Conservation (phyloP, 192 early-diverging fungal species). For the Coemansia sp. region DNA sequence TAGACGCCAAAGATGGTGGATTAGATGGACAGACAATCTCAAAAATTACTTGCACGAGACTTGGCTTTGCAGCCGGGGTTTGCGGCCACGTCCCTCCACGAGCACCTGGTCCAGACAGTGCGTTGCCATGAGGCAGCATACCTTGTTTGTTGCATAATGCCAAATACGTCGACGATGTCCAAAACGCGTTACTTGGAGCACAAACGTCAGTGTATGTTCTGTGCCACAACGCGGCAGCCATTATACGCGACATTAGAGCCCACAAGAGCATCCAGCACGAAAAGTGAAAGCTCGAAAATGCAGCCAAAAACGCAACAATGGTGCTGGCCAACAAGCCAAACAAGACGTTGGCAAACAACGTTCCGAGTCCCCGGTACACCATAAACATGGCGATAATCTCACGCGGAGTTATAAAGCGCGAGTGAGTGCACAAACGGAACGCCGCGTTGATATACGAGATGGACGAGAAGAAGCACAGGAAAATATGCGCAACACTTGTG, state of each 20-base stretch:
- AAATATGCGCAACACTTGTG: constrained; percentile 13
- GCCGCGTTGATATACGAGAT: constrained; percentile 37
- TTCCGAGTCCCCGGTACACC: constrained; percentile 28
- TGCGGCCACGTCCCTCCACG: background rate
- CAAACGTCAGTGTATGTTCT: constrained; percentile 8
- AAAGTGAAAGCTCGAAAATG: constrained; percentile 7
- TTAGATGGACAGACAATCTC: background rate
- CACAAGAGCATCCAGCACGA: constrained; percentile 25
- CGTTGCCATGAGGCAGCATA: too few relatives aligned
- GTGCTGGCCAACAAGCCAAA: constrained; percentile 11
- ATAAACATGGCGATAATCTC: constrained; percentile 20
- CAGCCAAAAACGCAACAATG: constrained; percentile 1
- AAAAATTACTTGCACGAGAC: background rate
- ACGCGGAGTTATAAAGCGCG: constrained; percentile 15
- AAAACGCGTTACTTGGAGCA: constrained; percentile 16
- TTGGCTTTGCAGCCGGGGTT: background rate
- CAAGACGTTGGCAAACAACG: constrained; percentile 15
- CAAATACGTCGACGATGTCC: constrained; percentile 14
- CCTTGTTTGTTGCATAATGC: background rate
- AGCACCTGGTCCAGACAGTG: background rate
- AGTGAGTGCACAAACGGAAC: constrained; percentile 11
- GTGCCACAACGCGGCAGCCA: constrained; percentile 24
- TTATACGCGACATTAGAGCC: constrained; percentile 23
- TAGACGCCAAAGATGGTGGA: background rate
- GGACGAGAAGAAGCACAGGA: constrained; percentile 24